Evolutionary conservation across 352 stramenopile genomes (phyloP), one percentile per base, ranked within the genome.

Genomic region (Globisporangium carolinianum): DNA sequence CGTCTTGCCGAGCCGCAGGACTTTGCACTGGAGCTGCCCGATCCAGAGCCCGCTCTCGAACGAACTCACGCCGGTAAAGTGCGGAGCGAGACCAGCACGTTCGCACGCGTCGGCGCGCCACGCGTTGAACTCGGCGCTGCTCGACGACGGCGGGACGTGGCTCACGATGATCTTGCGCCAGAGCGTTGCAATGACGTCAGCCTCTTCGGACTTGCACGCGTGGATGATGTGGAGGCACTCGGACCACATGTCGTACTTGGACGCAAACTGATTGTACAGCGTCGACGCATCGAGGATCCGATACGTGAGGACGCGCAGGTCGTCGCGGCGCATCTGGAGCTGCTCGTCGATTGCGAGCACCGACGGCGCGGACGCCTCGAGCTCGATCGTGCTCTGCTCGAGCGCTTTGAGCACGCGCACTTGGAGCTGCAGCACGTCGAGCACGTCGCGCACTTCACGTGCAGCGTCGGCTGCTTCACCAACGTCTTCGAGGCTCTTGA

Each of bases 181-280:
- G 32, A 91, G 58, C 37, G 66, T 63, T 24, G 72, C 69, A 17
- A 89, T 74, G 8, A 91, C 77, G 53, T 87, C 83, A 0, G 68
- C 68, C 57, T 93, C 85, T 57, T 95, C 83, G 2, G 85, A 93
- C 57, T 92, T 83, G 65, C 85, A 95, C 42, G 77, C 67, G 53
- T 91, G 79, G 51, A 95, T 92, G 53, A 95, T 93, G 52, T 90
- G 76, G 35, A 95, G 67, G 54, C 85, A 95, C 60, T 92, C 85
- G 1, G 79, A 77, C 85, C 85, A 95, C 76, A 95, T 86, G 51
- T 89, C 70, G 63, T 92, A 90, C 71, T 93, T 93, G 18, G 75
- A 80, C 0, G 85, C 83, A 55, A 90, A 95, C 47, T 83, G 76
- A 57, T 95, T 95, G 76, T 95, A 95, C 47, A 95, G 55, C 9